Percentiles rank a stretch among this genome's conserved stretches.
Evolutionary conservation across 2,329 filamentous ascomycete genomes (phyloP).

Genomic region (Paecilomyces dactylethromorphus): DNA sequence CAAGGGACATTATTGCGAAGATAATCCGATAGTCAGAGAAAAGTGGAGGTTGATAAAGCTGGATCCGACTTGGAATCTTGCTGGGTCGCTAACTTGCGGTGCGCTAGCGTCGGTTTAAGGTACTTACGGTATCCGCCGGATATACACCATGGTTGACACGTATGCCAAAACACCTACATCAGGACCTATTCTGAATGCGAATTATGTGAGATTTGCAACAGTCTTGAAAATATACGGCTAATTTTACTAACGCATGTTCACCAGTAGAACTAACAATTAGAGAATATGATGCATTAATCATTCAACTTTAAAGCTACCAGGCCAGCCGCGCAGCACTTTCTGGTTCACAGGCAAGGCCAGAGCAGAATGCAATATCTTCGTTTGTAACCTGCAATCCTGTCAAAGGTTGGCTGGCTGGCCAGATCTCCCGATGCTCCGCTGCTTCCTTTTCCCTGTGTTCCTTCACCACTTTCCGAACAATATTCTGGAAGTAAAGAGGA

Average conservation of each 20-base stretch:
- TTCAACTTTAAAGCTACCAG: background rate
- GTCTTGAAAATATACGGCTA: background rate
- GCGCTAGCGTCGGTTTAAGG: background rate
- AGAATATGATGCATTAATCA: background rate
- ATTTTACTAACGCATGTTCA: background rate
- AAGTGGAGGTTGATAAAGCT: background rate
- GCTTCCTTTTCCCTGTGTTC: constrained; percentile 45
- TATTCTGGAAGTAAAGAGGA: constrained; percentile 51
- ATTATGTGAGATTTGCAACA: background rate
- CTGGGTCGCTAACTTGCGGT: background rate
- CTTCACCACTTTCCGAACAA: constrained; percentile 43
- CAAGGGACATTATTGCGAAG: background rate
- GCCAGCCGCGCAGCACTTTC: background rate
- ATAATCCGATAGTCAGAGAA: background rate
- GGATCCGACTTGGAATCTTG: background rate
- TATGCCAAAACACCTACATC: background rate
- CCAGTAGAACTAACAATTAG: no score
- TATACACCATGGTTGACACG: background rate
- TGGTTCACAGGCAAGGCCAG: background rate
- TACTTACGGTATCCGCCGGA: background rate
- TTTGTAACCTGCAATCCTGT: background rate
- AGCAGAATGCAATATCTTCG: background rate
- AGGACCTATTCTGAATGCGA: background rate
- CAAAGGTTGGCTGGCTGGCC: constrained; percentile 39
- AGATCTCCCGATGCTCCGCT: constrained; percentile 42